Evolutionary conservation across 208 protist species (phyloP), one percentile per base, ranked within the genome.

Genomic region (Wallacemonas sp.): DNA sequence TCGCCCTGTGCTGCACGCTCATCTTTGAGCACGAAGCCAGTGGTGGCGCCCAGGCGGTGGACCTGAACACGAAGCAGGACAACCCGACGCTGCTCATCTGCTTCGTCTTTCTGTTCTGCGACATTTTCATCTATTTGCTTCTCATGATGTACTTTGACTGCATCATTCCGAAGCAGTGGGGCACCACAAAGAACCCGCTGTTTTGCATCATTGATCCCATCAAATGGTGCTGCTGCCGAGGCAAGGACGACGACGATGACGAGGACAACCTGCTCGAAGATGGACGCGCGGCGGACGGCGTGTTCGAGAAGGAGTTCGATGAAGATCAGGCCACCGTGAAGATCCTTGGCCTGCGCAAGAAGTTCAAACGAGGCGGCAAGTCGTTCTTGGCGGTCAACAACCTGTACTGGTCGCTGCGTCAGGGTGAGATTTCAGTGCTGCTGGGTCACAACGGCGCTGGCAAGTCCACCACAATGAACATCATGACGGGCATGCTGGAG

Each of bases 401-500:
- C 58, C 60, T 93, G 11, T 70, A 72, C 67, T 83, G 72, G 72
- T 51, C 39, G 14, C 45, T 93, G 26, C 28, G 69, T 12, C 68
- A 85, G 38, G 84, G 79, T 4, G 81, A 87, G 46, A 82, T 84
- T 55, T 90, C 83, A 15, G 81, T 84, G 15, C 54, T 93, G 6
- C 74, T 90, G 0, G 84, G 84, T 9, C 78, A 82, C 71, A 91
- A 91, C 60, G 84, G 84, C 46, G 81, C 86, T 2, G 84, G 83
- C 24, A 90, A 86, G 69, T 82, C 90, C 22, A 96, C 90, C 2
- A 66, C 67, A 24, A 88, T 91, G 45, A 90, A 90, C 69, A 66
- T 95, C 59, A 86, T 95, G 65, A 93, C 89, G 1, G 89, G 89
- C 4, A 88, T 95, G 83, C 27, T 87, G 22, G 63, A 69, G 31